Conservation (phyloP, 768 basidiomycete genomes). For the Chalciporus piperatus region DNA sequence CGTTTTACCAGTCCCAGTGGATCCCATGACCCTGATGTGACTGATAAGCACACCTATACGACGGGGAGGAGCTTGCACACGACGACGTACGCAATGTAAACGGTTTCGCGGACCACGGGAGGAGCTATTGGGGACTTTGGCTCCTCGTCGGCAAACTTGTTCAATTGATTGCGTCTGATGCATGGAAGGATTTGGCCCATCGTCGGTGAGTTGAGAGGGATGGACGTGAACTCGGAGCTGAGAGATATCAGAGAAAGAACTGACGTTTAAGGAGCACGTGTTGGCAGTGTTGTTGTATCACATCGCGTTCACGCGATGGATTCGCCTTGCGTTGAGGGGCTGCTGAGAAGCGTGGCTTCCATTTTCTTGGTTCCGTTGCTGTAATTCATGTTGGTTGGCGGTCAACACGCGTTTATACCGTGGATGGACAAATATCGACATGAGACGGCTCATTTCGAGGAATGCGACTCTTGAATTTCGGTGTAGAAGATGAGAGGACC, state of each 20-base stretch:
- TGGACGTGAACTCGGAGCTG: constrained; percentile 10
- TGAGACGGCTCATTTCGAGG: neutral
- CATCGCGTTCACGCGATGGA: constrained; percentile 25
- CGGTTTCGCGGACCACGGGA: constrained; percentile 21
- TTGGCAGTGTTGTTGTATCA: constrained; percentile 25
- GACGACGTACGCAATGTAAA: constrained; percentile 28
- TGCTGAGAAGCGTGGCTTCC: constrained; percentile 26
- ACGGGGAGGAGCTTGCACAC: neutral
- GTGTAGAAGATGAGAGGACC: constrained; percentile 8
- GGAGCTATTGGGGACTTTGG: constrained; percentile 16
- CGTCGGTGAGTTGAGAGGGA: constrained; percentile 17
- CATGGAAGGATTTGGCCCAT: constrained; percentile 31
- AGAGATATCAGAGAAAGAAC: constrained; percentile 27
- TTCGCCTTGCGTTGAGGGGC: constrained; percentile 25
- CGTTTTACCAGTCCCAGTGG: constrained; percentile 35
- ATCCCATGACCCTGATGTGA: constrained; percentile 32
- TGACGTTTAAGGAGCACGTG: constrained; percentile 30
- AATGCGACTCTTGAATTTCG: constrained; percentile 11
- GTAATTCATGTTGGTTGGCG: constrained; percentile 15
- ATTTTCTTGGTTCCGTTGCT: constrained; percentile 12
- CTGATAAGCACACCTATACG: constrained; percentile 23
- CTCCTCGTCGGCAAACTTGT: constrained; percentile 26
- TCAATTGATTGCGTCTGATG: constrained; percentile 23
- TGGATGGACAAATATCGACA: constrained; percentile 6
- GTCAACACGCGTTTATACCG: constrained; percentile 20